Evolutionary conservation across 2,329 filamentous ascomycete genomes (phyloP).

Genomic region (Exophiala sp.): DNA sequence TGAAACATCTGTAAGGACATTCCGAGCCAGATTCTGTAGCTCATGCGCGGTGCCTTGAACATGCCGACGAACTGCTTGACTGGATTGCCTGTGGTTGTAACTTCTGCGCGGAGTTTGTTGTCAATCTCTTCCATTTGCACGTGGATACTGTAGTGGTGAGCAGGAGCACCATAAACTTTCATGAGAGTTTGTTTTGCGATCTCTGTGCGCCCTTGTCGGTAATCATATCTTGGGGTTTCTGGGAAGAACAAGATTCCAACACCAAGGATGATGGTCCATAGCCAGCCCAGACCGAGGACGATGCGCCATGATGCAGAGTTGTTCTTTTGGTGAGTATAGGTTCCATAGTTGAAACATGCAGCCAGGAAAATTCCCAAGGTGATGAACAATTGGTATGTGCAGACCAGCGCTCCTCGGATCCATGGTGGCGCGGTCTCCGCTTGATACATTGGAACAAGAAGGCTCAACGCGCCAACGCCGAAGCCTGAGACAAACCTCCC

Average conservation of each 20-base stretch:
- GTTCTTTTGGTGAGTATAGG: conserved; percentile 21
- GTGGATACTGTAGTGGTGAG: conserved; percentile 51
- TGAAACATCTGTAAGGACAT: conserved; percentile 47
- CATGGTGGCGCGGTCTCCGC: conserved; percentile 43
- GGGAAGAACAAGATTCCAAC: conserved; percentile 53
- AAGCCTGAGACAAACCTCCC: conserved; percentile 44
- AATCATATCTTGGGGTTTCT: conserved; percentile 57
- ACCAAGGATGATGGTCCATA: conserved; percentile 53
- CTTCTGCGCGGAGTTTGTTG: conserved; percentile 43
- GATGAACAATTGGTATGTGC: conserved; percentile 47
- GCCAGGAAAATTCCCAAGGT: conserved; percentile 46
- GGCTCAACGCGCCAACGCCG: conserved; percentile 41
- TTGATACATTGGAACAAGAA: conserved; percentile 47
- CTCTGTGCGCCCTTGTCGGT: conserved; percentile 51
- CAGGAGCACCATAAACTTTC: conserved; percentile 51
- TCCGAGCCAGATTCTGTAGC: conserved; percentile 40
- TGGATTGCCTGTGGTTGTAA: conserved; percentile 46
- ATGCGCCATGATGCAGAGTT: conserved; percentile 41
- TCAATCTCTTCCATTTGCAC: conserved; percentile 22
- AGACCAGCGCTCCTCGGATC: conserved; percentile 43
- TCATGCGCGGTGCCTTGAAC: conserved; percentile 47
- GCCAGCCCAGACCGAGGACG: conserved; percentile 55
- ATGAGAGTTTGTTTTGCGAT: conserved; percentile 51
- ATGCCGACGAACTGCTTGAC: conserved; percentile 41
- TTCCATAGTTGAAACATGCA: conserved; percentile 46